Conservation (phyloP, 1,284 basidiomycete genomes). For the Ustilago shanxiensis region DNA sequence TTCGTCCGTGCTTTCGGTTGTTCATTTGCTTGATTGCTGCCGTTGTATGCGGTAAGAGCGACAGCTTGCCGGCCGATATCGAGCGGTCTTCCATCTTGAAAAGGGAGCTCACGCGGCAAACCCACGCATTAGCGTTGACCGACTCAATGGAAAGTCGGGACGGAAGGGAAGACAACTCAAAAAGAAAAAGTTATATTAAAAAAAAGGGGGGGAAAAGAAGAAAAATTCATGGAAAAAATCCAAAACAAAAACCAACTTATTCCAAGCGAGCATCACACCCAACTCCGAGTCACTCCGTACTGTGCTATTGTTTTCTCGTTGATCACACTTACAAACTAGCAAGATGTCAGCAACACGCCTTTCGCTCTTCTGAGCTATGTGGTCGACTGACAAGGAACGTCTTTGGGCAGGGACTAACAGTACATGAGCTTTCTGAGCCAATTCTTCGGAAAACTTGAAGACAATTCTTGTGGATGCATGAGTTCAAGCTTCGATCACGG, state of each 20-base stretch:
- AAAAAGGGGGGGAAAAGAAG: too few species aligned
- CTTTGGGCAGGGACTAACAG: too few species aligned
- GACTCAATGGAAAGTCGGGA: slow-evolving; percentile 1
- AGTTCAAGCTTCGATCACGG: neutral
- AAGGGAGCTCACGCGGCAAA: neutral
- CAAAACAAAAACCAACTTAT: neutral
- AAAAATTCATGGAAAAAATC: too few species aligned
- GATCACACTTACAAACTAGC: too few species aligned
- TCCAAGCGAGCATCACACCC: neutral
- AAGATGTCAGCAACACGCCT: neutral
- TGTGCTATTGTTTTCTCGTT: too few species aligned
- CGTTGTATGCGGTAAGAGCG: neutral
- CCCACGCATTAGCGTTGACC: neutral
- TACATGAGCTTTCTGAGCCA: too few species aligned
- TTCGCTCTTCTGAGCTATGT: neutral
- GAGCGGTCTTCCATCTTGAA: neutral
- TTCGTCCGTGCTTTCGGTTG: too few species aligned
- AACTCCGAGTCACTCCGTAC: neutral
- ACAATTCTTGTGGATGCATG: neutral
- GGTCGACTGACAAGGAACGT: too few species aligned
- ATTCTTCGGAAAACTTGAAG: neutral
- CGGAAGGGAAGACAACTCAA: neutral
- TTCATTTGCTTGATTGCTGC: neutral
- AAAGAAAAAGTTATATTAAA: neutral
- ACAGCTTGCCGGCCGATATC: neutral